A percentile compares a stretch with the other conserved stretches of the same genome.
These are phyloP conservation scores for Abrus pulchellus DNA, from an alignment of 306 rosid genomes.

Conservation along the genomic window DNA sequence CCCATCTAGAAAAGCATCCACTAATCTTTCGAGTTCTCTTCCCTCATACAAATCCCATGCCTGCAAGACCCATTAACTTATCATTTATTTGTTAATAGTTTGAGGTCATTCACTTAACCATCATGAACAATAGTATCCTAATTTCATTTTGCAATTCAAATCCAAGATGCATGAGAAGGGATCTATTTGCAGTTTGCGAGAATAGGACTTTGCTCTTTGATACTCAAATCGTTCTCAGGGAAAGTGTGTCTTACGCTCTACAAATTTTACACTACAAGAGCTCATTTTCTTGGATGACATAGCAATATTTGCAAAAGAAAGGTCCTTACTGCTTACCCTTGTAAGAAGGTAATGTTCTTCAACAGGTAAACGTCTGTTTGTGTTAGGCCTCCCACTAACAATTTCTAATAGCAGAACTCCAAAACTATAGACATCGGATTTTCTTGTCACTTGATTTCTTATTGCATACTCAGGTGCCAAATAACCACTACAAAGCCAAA, in stretches of 20 bases:
- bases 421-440: constrained; percentile 84
- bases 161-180: background rate
- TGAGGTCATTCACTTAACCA: background rate
- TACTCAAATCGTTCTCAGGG: constrained; percentile 1
- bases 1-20: constrained; percentile 56
- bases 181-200: constrained; percentile 5
- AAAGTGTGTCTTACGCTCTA: background rate
- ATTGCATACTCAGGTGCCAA: constrained; percentile 91
- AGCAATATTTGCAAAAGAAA: constrained; percentile 11
- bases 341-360: constrained; percentile 78
- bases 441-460: constrained; percentile 86
- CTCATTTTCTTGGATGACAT: background rate
- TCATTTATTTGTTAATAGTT: constrained; percentile 27
- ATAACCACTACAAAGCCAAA: constrained; percentile 74
- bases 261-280: constrained; percentile 1
- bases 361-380: constrained; percentile 68
- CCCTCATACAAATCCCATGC: constrained; percentile 70
- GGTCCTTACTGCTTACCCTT: constrained; percentile 70
- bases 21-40: constrained; percentile 63
- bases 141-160: constrained; percentile 12
- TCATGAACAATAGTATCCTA: background rate
- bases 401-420: constrained; percentile 83
- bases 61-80: constrained; percentile 53
- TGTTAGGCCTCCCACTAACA: constrained; percentile 82
- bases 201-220: constrained; percentile 18